Conservation (phyloP, 2,329 filamentous ascomycete genomes). For the Fusarium transvaalense region DNA sequence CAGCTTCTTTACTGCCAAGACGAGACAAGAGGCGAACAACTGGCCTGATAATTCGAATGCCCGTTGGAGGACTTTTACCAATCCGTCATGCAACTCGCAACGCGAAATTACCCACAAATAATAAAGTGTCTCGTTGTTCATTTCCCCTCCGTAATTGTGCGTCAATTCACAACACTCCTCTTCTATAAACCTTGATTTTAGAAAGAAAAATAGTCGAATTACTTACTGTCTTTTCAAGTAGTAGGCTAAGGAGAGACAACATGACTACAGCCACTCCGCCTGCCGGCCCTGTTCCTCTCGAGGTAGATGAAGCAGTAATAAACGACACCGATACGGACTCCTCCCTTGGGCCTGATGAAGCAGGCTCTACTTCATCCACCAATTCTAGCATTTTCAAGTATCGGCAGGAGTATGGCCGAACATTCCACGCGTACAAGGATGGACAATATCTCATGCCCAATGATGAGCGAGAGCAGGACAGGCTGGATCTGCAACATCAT, state of each 20-base stretch:
- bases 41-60: not conserved
- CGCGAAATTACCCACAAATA: not conserved
- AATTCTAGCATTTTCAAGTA: conserved; percentile 43
- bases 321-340: conserved; percentile 6
- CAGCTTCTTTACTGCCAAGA: not conserved
- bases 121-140: not conserved
- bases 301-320: conserved; percentile 7
- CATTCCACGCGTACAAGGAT: conserved; percentile 50
- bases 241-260: not conserved
- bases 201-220: not conserved
- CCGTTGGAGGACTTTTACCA: not conserved
- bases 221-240: not conserved
- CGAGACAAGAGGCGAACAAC: not conserved
- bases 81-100: not conserved
- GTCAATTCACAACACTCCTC: not conserved
- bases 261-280: not conserved
- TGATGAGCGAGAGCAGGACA: conserved; percentile 35
- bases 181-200: not conserved
- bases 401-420: conserved; percentile 48
- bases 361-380: conserved; percentile 39
- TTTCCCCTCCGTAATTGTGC: not conserved
- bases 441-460: conserved; percentile 39
- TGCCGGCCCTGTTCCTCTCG: not conserved
- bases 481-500: conserved; percentile 43
- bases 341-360: not conserved